These are phyloP conservation scores for Diaporthe caulivora DNA, from an alignment of 2,329 filamentous ascomycete genomes.

Conservation along the genomic window DNA sequence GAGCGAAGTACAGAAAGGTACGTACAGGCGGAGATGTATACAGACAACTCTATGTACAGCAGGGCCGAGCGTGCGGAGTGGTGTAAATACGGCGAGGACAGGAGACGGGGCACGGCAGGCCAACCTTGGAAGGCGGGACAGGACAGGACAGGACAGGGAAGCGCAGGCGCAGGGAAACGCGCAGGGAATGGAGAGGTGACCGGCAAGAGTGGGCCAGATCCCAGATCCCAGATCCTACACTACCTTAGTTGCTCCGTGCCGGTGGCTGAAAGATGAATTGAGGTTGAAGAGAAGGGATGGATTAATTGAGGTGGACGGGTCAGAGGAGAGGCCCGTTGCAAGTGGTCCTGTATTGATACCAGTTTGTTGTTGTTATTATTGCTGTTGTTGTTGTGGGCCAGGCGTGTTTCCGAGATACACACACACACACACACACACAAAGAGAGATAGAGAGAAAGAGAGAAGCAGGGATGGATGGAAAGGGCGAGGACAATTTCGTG, in stretches of 20 bases:
- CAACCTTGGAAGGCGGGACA: background rate
- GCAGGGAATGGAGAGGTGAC: conserved; percentile 8
- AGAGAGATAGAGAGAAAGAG: background rate
- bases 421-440: too few species aligned
- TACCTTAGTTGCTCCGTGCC: background rate
- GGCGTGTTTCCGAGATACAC: background rate
- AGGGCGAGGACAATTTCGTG: conserved; percentile 7
- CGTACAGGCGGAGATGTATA: conserved; percentile 3
- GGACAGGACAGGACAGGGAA: background rate
- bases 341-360: background rate
- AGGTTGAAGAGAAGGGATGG: background rate
- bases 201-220: conserved; percentile 27
- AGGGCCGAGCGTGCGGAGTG: conserved; percentile 18
- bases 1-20: conserved; percentile 11
- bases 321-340: background rate
- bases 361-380: conserved; percentile 16
- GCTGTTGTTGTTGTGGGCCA: background rate
- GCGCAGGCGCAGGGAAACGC: too few species aligned
- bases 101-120: background rate
- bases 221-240: conserved; percentile 22
- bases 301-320: background rate
- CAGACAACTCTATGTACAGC: conserved; percentile 3
- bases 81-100: conserved; percentile 30
- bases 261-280: background rate
- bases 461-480: too few species aligned